Conservation (phyloP, 2,329 filamentous ascomycete genomes). For the Cytospora mali region DNA sequence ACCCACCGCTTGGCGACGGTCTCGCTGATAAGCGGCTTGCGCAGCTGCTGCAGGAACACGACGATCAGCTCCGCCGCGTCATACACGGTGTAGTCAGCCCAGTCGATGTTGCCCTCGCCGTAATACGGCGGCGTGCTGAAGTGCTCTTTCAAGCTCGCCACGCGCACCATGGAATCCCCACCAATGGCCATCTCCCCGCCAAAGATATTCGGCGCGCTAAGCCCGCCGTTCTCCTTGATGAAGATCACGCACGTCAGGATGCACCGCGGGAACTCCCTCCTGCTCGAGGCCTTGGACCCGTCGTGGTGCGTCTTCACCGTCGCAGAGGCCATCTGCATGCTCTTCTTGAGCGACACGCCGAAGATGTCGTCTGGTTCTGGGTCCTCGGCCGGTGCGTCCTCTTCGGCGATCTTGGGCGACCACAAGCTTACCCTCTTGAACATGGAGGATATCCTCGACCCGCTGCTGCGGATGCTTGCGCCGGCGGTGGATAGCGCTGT, state of each 20-base stretch:
- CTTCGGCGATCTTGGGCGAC: slow-evolving; percentile 30
- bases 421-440: slow-evolving; percentile 40
- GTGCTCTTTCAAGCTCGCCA: slow-evolving; percentile 41
- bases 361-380: slow-evolving; percentile 40
- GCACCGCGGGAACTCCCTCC: slow-evolving; percentile 46
- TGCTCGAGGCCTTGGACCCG: slow-evolving; percentile 38
- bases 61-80: slow-evolving; percentile 47
- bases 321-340: slow-evolving; percentile 44
- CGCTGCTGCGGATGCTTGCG: slow-evolving; percentile 26
- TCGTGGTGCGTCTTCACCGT: slow-evolving; percentile 44
- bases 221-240: slow-evolving; percentile 39
- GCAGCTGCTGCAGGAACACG: slow-evolving; percentile 43
- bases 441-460: slow-evolving; percentile 36
- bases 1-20: slow-evolving; percentile 45
- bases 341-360: slow-evolving; percentile 44
- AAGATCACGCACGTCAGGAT: slow-evolving; percentile 45
- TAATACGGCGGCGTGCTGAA: slow-evolving; percentile 43
- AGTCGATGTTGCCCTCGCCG: slow-evolving; percentile 41
- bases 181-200: slow-evolving; percentile 33
- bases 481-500: slow-evolving; percentile 13
- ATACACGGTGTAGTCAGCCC: slow-evolving; percentile 42
- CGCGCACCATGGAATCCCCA: slow-evolving; percentile 36
- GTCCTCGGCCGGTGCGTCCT: slow-evolving; percentile 33
- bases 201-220: slow-evolving; percentile 43
- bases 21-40: slow-evolving; percentile 44